Percentiles rank a stretch among this genome's conserved stretches.
These are phyloP conservation scores for Ogataea paradorogensis DNA, from an alignment of 805 yeast species.

Conservation along the genomic window DNA sequence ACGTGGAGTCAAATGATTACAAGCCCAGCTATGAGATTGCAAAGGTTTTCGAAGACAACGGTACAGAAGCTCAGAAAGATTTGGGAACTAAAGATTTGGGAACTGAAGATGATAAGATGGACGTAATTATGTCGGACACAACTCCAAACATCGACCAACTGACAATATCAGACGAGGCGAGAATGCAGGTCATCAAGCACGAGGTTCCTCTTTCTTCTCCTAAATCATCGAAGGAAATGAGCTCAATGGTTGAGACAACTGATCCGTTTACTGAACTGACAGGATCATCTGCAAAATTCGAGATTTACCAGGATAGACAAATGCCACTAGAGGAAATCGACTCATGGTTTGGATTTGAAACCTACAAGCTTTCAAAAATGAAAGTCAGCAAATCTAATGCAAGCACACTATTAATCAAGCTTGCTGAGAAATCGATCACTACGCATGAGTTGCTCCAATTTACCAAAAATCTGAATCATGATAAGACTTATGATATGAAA, in stretches of 20 bases:
- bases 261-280: conserved; percentile 27
- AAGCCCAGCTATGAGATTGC: conserved; percentile 12
- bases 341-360: conserved; percentile 22
- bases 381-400: neutral
- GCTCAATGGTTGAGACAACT: conserved; percentile 19
- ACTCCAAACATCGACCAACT: conserved; percentile 22
- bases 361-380: conserved; percentile 9
- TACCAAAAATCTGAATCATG: conserved; percentile 9
- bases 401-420: conserved; percentile 13
- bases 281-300: conserved; percentile 14
- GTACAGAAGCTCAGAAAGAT: neutral
- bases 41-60: conserved; percentile 12
- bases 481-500: conserved; percentile 2
- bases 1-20: conserved; percentile 1
- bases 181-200: neutral
- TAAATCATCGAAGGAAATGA: conserved; percentile 13
- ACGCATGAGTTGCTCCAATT: conserved; percentile 15
- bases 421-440: conserved; percentile 11
- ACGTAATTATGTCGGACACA: conserved; percentile 21
- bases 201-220: conserved; percentile 4
- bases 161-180: conserved; percentile 15
- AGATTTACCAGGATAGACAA: conserved; percentile 22
- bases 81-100: neutral
- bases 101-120: conserved; percentile 16
- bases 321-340: conserved; percentile 13